Conservation (phyloP, 768 basidiomycete genomes). For the Pleurotus djamor region DNA sequence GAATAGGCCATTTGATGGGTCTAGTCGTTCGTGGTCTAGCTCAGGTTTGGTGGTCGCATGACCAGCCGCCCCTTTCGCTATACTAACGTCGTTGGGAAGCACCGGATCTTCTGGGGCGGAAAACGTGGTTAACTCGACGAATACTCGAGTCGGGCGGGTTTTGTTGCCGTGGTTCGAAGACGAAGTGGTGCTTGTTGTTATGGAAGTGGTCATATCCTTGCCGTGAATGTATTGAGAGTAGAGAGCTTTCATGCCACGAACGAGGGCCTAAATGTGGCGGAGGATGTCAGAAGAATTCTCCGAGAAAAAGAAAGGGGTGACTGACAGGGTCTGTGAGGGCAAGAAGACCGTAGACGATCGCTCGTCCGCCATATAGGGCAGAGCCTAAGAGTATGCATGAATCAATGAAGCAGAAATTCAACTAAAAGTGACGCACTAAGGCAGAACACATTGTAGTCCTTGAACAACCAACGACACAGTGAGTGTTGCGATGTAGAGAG, state of each 20-base stretch:
- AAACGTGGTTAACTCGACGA: neutral
- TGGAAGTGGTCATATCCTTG: neutral
- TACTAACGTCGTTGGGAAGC: neutral
- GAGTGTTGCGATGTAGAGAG: neutral
- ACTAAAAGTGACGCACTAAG: neutral
- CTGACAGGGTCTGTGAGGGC: constrained; percentile 13
- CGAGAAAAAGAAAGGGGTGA: neutral
- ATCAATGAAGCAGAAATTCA: neutral
- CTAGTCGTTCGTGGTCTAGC: neutral
- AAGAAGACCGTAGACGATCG: constrained; percentile 11
- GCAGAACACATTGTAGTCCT: constrained; percentile 1
- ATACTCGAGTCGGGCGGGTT: neutral
- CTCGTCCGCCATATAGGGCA: constrained; percentile 12
- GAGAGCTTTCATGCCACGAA: neutral
- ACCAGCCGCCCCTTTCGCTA: neutral
- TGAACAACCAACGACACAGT: neutral
- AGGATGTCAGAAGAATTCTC: neutral
- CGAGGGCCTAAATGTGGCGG: neutral
- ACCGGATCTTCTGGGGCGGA: neutral
- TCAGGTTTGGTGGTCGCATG: neutral
- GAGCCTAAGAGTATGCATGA: constrained; percentile 6
- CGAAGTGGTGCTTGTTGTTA: neutral
- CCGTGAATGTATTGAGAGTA: neutral
- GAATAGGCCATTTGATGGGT: too few species aligned
- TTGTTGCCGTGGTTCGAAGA: neutral